Evolutionary conservation across 139 green algal species (phyloP), one percentile per base, ranked within the genome.

Genomic region (Chlorella sp.): DNA sequence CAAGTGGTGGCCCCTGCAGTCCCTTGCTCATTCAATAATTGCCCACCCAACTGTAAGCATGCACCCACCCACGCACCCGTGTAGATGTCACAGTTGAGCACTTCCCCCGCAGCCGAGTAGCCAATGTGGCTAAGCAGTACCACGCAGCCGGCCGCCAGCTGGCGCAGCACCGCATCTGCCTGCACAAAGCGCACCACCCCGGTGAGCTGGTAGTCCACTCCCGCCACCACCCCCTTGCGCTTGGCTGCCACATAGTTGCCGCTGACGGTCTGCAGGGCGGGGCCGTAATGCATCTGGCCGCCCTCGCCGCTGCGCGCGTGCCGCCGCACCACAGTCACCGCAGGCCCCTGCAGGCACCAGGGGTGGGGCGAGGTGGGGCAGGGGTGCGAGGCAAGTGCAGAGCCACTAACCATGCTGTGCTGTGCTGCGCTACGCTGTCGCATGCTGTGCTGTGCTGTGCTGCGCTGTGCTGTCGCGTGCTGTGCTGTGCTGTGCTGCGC

Each of bases 171-270:
- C 39, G 92, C 93, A 34, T 96, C 92, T 37, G 90, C 30, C 85
- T 89, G 71, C 85, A 83, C 93, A 86, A 96, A 97, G 40, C 97
- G 95, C 24, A 99, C 93, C 75, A 87, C 89, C 14, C 96, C 92
- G 3, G 91, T 94, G 2, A 79, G 30, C 22, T 94, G 93, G 91
- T 97, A 99, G 94, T 99, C 97, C 4, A 99, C 93, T 2, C 98
- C 98, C 26, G 97, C 93, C 3, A 99, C 92, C 40, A 99, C 94
- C 12, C 98, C 98, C 21, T 95, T 90, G 34, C 97, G 93, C 92
- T 98, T 98, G 36, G 97, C 97, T 0, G 95, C 94, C 40, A 99
- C 94, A 82, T 97, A 99, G 93, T 99, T 99, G 83, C 98, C 98
- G 48, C 91, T 95, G 42, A 98, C 95, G 12, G 98, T 93, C 14